Conservation (phyloP, 1,139 yeast species). For the Protomyces inouyei region DNA sequence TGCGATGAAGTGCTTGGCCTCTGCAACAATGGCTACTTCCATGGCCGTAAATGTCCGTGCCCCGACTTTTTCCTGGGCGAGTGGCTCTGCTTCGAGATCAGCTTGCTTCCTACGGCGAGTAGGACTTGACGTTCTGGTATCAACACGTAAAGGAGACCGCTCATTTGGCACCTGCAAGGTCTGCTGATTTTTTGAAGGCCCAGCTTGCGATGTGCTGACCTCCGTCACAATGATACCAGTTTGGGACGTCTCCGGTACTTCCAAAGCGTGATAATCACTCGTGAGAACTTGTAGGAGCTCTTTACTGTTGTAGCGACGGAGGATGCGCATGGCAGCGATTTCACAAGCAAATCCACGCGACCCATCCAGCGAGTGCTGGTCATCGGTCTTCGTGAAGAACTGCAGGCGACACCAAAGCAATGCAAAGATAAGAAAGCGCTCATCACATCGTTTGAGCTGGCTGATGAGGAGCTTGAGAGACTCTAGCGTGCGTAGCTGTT, state of each 20-base stretch:
- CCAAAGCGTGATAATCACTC: slow-evolving; percentile 12
- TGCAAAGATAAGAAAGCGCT: slow-evolving; percentile 15
- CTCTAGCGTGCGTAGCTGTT: slow-evolving; percentile 17
- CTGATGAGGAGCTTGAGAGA: slow-evolving; percentile 3
- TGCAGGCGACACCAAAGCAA: slow-evolving; percentile 21
- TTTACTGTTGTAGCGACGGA: slow-evolving; percentile 9
- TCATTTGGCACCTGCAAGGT: background rate
- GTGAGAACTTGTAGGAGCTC: slow-evolving; percentile 6
- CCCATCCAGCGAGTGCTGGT: slow-evolving; percentile 11
- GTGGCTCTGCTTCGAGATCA: background rate
- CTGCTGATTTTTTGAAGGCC: background rate
- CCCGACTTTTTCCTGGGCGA: slow-evolving; percentile 1
- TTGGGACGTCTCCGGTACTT: background rate
- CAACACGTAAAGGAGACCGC: slow-evolving; percentile 6
- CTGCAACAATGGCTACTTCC: slow-evolving; percentile 37
- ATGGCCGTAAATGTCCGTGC: slow-evolving; percentile 34
- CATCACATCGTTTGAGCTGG: slow-evolving; percentile 2
- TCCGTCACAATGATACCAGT: background rate
- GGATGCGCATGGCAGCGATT: slow-evolving; percentile 21
- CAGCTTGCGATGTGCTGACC: background rate
- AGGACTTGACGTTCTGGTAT: background rate
- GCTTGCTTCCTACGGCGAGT: background rate
- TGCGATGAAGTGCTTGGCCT: slow-evolving; percentile 36
- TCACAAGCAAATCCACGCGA: slow-evolving; percentile 27
- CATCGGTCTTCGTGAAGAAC: slow-evolving; percentile 8